Conservation (phyloP, 2,329 filamentous ascomycete species). For the Xylariaceae sp. region DNA sequence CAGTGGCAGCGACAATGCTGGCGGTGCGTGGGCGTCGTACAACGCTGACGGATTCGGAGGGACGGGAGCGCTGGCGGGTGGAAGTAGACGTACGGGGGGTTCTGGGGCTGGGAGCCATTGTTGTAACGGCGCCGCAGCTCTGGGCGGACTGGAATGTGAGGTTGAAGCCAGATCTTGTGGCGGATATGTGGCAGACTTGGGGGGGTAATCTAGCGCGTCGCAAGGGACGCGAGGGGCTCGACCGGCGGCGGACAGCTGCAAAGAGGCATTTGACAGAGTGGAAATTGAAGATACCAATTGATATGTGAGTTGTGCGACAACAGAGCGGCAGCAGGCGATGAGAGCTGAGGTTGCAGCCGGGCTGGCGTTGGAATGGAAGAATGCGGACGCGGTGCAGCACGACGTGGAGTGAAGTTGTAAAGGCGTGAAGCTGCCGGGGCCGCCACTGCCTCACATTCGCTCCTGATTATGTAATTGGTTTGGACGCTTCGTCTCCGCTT, state of each 20-base stretch:
- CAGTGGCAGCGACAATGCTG: constrained; percentile 40
- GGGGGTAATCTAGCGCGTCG: constrained; percentile 32
- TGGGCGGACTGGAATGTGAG: constrained; percentile 1
- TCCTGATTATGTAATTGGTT: constrained; percentile 7
- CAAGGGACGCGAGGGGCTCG: constrained; percentile 29
- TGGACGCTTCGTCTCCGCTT: constrained; percentile 18
- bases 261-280: constrained; percentile 31
- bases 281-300: not conserved
- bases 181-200: constrained; percentile 15
- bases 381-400: constrained; percentile 19
- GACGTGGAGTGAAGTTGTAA: constrained; percentile 19
- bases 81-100: constrained; percentile 27
- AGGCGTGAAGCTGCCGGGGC: constrained; percentile 16
- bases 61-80: constrained; percentile 25
- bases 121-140: constrained; percentile 2
- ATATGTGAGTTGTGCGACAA: not conserved
- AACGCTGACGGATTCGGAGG: constrained; percentile 18
- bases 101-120: constrained; percentile 31
- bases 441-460: too few species aligned
- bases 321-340: constrained; percentile 1
- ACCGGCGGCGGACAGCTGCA: constrained; percentile 24
- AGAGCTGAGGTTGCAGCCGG: constrained; percentile 12
- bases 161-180: constrained; percentile 5
- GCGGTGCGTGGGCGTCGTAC: constrained; percentile 32
- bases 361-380: constrained; percentile 6